Base-by-base conservation (phyloP, 371 early-diverging fungal genomes). In the Polyrhizophydium stewartii region DNA sequence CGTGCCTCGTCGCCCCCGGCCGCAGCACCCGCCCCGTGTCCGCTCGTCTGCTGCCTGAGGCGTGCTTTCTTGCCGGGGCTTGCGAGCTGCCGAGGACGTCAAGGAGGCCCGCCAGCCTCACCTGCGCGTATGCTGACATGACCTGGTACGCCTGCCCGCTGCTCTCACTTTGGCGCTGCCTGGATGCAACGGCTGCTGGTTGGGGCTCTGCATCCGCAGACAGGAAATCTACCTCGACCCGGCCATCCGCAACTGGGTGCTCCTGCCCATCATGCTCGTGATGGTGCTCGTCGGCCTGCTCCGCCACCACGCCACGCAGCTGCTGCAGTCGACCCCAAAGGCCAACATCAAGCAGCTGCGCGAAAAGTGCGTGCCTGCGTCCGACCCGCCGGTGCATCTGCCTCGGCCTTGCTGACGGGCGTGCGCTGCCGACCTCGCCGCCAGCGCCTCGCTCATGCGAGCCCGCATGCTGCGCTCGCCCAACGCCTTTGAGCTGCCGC, bases 221-320 rank as follows among this genome's bases (percentile, higher is more conserved):
- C 46, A 62, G 31, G 56, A 45, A 49, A 74, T 74, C 27, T 74
- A 71, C 58, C 56, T 74, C 47, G 75, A 74, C 64, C 75, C 75
- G 16, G 75, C 75, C 28, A 74, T 74, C 56, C 69, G 75, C 25
- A 67, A 74, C 60, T 74, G 75, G 98, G 96, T 97, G 16, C 77
- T 97, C 60, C 81, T 97, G 51, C 97, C 98, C 41, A 96, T 97
- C 72, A 91, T 94, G 86, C 63, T 93, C 32, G 94, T 95, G 65
- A 97, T 97, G 98, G 86, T 97, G 21, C 81, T 97, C 58, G 94
- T 96, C 25, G 98, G 98, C 51, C 73, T 96, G 22, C 76, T 92
- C 61, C 81, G 98, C 32, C 94, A 96, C 74, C 87, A 94, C 63
- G 86, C 94, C 53, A 94, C 95, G 19, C 81, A 90, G 65, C 80